Evolutionary conservation across 2,329 filamentous ascomycete genomes (phyloP).

Genomic region (Sclerotinia sclerotiorum): DNA sequence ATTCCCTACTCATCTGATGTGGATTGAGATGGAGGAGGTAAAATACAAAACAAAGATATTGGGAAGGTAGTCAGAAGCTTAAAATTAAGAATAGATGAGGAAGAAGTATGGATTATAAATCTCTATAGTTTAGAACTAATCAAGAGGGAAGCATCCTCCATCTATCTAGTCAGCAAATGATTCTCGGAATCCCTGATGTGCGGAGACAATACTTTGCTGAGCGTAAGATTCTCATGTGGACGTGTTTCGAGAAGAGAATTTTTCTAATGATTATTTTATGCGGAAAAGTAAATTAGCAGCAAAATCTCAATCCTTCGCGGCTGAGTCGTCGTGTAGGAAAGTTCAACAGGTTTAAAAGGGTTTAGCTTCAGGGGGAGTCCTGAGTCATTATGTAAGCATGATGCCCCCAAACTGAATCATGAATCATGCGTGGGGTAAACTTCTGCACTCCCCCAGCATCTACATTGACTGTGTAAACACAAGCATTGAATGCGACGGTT

Average conservation of each 20-base stretch:
- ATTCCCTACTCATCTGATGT: neutral
- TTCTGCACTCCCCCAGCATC: neutral
- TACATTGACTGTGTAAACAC: neutral
- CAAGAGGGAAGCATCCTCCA: neutral
- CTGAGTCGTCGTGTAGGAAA: constrained; percentile 11
- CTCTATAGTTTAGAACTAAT: neutral
- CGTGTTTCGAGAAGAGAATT: neutral
- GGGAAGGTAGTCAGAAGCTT: neutral
- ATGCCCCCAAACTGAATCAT: neutral
- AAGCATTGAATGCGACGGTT: neutral
- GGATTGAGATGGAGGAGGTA: neutral
- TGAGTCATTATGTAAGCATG: constrained; percentile 7
- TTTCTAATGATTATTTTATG: neutral
- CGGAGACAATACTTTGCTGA: neutral
- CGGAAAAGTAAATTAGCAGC: neutral
- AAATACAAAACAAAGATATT: neutral
- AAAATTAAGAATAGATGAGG: constrained; percentile 5
- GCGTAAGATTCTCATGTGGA: neutral
- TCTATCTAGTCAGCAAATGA: constrained; percentile 4
- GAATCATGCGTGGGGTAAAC: constrained; percentile 1
- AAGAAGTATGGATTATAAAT: neutral
- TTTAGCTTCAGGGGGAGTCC: constrained; percentile 19
- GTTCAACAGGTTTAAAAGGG: neutral
- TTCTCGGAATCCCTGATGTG: neutral
- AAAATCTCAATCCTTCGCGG: constrained; percentile 20